Percentiles rank a stretch among this genome's conserved stretches.
Conservation (phyloP, 805 yeast genomes). For the Candida nonsorbophila region DNA sequence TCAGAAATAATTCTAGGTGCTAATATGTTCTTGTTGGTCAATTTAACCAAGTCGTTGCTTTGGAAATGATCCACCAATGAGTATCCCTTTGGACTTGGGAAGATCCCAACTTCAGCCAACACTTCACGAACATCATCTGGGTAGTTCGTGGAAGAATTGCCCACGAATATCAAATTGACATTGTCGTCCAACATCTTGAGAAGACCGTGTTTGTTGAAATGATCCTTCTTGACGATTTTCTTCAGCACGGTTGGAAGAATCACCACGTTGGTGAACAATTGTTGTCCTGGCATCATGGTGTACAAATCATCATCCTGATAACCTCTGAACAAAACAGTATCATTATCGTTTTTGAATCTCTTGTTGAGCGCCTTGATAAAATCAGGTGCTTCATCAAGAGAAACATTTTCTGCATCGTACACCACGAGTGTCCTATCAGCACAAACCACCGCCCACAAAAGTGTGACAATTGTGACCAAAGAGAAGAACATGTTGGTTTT, state of each 20-base stretch:
- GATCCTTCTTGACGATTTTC: slow-evolving; percentile 21
- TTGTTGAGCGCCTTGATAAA: slow-evolving; percentile 15
- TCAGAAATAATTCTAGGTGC: slow-evolving; percentile 12
- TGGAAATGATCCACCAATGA: slow-evolving; percentile 62
- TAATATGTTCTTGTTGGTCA: slow-evolving; percentile 22
- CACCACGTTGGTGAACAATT: slow-evolving; percentile 10
- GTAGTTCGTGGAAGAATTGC: slow-evolving; percentile 31
- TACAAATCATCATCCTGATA: slow-evolving; percentile 17
- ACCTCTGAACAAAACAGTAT: slow-evolving; percentile 11
- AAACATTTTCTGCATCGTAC: slow-evolving; percentile 23
- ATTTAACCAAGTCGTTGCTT: slow-evolving; percentile 21
- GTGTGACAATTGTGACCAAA: slow-evolving; percentile 8
- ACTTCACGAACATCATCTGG: slow-evolving; percentile 51
- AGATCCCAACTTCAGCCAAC: slow-evolving; percentile 76
- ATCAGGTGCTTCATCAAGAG: slow-evolving; percentile 12
- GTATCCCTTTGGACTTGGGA: slow-evolving; percentile 73
- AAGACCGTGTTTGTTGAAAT: slow-evolving; percentile 35
- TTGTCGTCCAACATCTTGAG: slow-evolving; percentile 59
- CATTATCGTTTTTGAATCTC: slow-evolving; percentile 5
- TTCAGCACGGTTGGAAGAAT: slow-evolving; percentile 33
- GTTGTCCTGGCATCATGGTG: slow-evolving; percentile 3
- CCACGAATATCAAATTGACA: slow-evolving; percentile 72
- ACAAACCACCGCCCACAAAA: slow-evolving; percentile 7
- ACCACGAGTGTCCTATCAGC: slow-evolving; percentile 23
- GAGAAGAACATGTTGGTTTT: slow-evolving; percentile 1